Evolutionary conservation across 768 basidiomycete genomes (phyloP), one percentile per base, ranked within the genome.

Genomic region (Leccinellum luteum): DNA sequence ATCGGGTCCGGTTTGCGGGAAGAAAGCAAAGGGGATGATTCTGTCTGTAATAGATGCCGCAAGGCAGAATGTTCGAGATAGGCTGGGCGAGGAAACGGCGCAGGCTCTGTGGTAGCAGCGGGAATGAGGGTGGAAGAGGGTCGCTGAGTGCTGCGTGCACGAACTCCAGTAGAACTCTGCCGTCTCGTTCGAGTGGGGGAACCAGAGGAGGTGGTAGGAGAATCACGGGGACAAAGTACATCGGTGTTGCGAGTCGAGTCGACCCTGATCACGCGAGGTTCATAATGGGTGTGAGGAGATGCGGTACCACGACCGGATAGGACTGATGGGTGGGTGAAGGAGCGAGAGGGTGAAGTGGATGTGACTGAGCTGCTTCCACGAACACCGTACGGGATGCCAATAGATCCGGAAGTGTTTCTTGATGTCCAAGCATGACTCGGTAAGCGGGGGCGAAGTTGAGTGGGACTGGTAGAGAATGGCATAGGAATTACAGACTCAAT

Each of bases 51-150:
- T 52, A 89, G 71, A 63, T 91, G 77, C 54, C 87, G 85, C 55
- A 93, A 74, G 1, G 88, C 82, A 2, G 90, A 90, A 69, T 89
- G 79, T 44, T 90, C 87, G 54, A 93, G 79, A 70, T 93, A 93
- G 1, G 84, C 73, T 1, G 91, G 91, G 19, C 85, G 82, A 48
- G 82, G 75, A 70, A 87, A 92, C 34, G 75, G 67, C 27, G 62
- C 71, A 48, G 66, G 67, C 57, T 70, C 71, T 12, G 41, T 19
- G 56, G 58, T 66, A 66, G 59, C 70, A 60, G 58, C 51, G 58
- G 66, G 68, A 61, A 68, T 62, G 59, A 74, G 75, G 7, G 62
- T 50, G 25, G 69, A 64, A 45, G 71, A 63, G 12, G 73, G 56
- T 38, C 66, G 61, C 44, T 65, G 67, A 12, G 58, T 51, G 32